Base-by-base conservation (phyloP, 2,329 filamentous ascomycete genomes). In the Cladosporium halotolerans region DNA sequence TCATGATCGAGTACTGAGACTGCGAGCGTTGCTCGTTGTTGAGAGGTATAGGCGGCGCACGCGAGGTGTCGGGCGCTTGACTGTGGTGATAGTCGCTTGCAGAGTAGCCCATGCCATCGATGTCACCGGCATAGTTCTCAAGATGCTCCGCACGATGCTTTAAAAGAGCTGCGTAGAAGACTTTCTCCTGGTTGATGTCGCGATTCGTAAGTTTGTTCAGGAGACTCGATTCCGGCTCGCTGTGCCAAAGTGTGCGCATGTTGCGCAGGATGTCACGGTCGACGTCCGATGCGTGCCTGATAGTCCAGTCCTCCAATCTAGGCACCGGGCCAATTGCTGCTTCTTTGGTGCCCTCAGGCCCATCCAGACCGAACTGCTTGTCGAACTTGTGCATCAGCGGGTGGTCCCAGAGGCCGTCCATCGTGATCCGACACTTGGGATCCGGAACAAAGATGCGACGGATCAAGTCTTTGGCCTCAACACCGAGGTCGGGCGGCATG, bases 61-160 rank as follows among this genome's bases (percentile, higher is more conserved):
- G 66, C 6, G 57, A 52, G 11, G 63, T 55, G 7, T 62, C 62
- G n/a, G 66, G 63, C 58, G 67, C 73, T 11, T 61, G 61, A 51
- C 88, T 79, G 63, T 95, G 89, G 63, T 96, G 92, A 62, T 95
- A 93, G 65, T 97, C 92, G 69, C 90, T 96, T 53, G 85, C 80
- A 1, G 92, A 96, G 66, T 93, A 87, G n/a, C 82, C 82, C 52
- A 96, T 69, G 33, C 67, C 66, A 50, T 73, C 74, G 18, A 87
- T 81, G 31, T 84, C 83, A 55, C 86, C 86, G 52, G 77, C 73
- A 65, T 93, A 97, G 65, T 96, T 88, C 67, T 97, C 91, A 1
- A 95, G 71, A 61, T 93, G 85, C 57, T 89, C 84, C 58, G 95
- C 84, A 42, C 88, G 82, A 68, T 96, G 95, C 68, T 85, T 86